Conservation (phyloP, 108 stramenopile genomes). For the Aurantiochytrium sp. region DNA sequence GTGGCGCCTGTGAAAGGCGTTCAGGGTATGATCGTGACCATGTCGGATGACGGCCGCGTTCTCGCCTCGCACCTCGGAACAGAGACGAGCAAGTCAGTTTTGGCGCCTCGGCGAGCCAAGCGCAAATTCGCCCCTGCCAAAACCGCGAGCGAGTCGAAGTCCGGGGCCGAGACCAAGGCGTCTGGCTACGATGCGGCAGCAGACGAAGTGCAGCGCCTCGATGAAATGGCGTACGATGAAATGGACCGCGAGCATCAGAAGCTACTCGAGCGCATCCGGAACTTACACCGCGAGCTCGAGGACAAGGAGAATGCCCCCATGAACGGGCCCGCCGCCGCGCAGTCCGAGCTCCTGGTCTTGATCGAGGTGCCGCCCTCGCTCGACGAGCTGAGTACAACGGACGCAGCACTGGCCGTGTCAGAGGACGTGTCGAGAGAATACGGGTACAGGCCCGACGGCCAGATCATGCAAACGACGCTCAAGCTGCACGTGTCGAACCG, state of each 20-base stretch:
- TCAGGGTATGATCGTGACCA: slow-evolving; percentile 38
- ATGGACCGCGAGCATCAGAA: slow-evolving; percentile 54
- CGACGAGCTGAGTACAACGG: not conserved
- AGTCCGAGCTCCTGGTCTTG: not conserved
- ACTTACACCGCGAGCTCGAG: not conserved
- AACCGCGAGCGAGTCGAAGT: not conserved
- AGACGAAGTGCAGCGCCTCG: not conserved
- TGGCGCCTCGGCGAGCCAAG: not conserved
- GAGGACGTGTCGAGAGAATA: not conserved
- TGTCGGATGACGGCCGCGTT: slow-evolving; percentile 36
- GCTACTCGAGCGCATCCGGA: slow-evolving; percentile 34
- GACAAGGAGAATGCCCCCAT: not conserved
- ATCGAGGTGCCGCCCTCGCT: not conserved
- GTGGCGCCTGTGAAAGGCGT: slow-evolving; percentile 40
- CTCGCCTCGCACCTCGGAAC: not conserved
- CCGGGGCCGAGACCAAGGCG: not conserved
- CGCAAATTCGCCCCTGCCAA: no score
- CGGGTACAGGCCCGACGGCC: not conserved
- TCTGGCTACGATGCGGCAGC: not conserved
- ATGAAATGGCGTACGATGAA: slow-evolving; percentile 48
- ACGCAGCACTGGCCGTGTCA: not conserved
- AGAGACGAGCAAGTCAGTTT: not conserved
- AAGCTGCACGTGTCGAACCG: not conserved
- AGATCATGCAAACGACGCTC: slow-evolving; percentile 23
- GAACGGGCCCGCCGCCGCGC: not conserved